Conservation (phyloP, 1,284 basidiomycete species). For the Boletus smithii region DNA sequence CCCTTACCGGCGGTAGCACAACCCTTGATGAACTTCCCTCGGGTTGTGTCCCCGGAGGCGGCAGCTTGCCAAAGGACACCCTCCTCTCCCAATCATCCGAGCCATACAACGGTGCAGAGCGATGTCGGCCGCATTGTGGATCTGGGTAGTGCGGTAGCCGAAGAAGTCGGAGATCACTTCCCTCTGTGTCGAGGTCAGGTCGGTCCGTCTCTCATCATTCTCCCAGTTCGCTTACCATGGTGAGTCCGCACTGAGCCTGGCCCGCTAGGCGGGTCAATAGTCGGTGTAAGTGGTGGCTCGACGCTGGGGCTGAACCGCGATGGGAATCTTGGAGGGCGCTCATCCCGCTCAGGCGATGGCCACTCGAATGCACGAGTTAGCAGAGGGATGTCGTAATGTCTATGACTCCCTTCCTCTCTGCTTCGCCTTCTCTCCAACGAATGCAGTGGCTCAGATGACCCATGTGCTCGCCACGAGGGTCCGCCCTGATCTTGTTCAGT, state of each 20-base stretch:
- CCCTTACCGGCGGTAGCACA: slow-evolving; percentile 29
- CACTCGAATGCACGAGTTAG: slow-evolving; percentile 26
- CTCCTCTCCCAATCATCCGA: slow-evolving; percentile 24
- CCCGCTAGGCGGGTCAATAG: slow-evolving; percentile 9
- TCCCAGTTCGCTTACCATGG: slow-evolving; percentile 19
- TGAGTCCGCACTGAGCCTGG: slow-evolving; percentile 12
- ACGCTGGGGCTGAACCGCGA: slow-evolving; percentile 8
- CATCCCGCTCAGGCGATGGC: slow-evolving; percentile 24
- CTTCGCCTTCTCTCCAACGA: slow-evolving; percentile 15
- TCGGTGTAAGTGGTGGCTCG: slow-evolving; percentile 21
- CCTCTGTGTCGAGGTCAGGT: slow-evolving; percentile 19
- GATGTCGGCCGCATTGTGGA: slow-evolving; percentile 25
- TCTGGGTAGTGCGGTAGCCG: slow-evolving; percentile 19
- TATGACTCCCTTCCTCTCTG: too few species aligned
- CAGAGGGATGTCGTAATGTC: slow-evolving; percentile 17
- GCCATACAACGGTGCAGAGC: slow-evolving; percentile 28
- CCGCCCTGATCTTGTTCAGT: slow-evolving; percentile 33
- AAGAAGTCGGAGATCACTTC: slow-evolving; percentile 18
- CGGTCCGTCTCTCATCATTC: neutral
- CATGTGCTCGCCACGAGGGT: slow-evolving; percentile 23
- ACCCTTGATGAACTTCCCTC: slow-evolving; percentile 26
- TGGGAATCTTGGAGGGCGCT: slow-evolving; percentile 11
- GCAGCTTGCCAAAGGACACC: slow-evolving; percentile 23
- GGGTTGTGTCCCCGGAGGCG: slow-evolving; percentile 8
- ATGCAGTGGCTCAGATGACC: slow-evolving; percentile 10